Evolutionary conservation across 345 rosid genomes (phyloP).

Genomic region (Hypericum androsaemum): DNA sequence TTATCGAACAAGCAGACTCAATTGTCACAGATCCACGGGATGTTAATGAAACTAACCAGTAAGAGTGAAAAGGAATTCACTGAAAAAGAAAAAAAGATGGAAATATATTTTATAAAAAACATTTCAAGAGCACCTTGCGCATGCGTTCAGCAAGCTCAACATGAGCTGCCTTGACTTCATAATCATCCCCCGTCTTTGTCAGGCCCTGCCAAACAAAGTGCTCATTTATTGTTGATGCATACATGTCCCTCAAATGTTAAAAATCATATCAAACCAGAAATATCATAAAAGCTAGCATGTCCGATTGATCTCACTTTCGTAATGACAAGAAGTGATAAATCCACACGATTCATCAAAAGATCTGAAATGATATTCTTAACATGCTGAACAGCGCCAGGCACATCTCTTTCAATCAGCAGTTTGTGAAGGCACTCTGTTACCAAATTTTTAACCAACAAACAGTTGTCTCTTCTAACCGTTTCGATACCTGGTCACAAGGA

Average conservation of each 20-base stretch:
- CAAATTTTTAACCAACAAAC: conserved; percentile 88
- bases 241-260: neutral
- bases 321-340: conserved; percentile 91
- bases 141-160: conserved; percentile 97
- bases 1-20: too few relatives aligned
- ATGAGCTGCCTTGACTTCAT: conserved; percentile 92
- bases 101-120: conserved; percentile 6
- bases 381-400: conserved; percentile 76
- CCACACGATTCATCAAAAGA: conserved; percentile 98
- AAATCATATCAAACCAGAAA: neutral
- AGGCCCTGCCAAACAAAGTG: conserved; percentile 55
- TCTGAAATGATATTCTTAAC: conserved; percentile 89
- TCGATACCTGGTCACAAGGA: conserved; percentile 62
- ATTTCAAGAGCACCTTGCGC: conserved; percentile 60
- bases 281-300: conserved; percentile 13
- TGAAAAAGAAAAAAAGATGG: too few relatives aligned
- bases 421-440: conserved; percentile 90
- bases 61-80: too few relatives aligned
- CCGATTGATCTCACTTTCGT: conserved; percentile 53
- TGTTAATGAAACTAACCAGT: too few relatives aligned
- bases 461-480: conserved; percentile 97
- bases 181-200: conserved; percentile 91
- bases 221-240: conserved; percentile 3
- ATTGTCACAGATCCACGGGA: too few relatives aligned
- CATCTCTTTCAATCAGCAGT: conserved; percentile 74